phyloP scores from a whole-genome alignment of 441 rosid species.

The Melastoma candidum region DNA sequence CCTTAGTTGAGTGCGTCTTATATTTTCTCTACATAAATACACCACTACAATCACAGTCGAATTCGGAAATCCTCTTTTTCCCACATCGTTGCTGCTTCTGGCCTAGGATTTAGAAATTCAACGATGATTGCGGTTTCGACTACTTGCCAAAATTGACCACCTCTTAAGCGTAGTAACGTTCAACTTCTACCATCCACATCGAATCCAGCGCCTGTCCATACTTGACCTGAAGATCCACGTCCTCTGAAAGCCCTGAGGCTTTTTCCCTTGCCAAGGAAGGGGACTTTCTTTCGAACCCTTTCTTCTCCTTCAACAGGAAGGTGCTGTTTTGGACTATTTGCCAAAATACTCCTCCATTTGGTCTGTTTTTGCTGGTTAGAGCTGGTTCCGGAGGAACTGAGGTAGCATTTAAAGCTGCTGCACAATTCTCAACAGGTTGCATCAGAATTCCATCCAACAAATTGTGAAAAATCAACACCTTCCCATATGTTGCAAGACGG shows the following conservation, averaged over 20 bases:
- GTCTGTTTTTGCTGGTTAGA: conserved; percentile 24
- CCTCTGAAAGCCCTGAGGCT: conserved; percentile 55
- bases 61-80: no score
- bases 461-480: conserved; percentile 11
- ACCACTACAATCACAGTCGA: no score
- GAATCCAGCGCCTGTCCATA: conserved; percentile 89
- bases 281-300: conserved; percentile 51
- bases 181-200: conserved; percentile 64
- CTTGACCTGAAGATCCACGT: conserved; percentile 43
- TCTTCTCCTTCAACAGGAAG: conserved; percentile 39
- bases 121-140: no score
- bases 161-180: neutral
- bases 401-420: conserved; percentile 22
- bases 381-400: conserved; percentile 23
- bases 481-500: conserved; percentile 13
- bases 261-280: conserved; percentile 57
- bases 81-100: no score
- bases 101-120: no score
- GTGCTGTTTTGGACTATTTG: conserved; percentile 30
- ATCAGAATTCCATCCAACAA: conserved; percentile 30
- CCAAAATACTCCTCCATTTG: conserved; percentile 18
- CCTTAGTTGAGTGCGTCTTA: no score
- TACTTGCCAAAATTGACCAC: no score
- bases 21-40: no score
- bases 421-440: conserved; percentile 19